These are phyloP conservation scores for Coemansia brasiliensis DNA, from an alignment of 192 early-diverging fungal species.

Conservation along the genomic window DNA sequence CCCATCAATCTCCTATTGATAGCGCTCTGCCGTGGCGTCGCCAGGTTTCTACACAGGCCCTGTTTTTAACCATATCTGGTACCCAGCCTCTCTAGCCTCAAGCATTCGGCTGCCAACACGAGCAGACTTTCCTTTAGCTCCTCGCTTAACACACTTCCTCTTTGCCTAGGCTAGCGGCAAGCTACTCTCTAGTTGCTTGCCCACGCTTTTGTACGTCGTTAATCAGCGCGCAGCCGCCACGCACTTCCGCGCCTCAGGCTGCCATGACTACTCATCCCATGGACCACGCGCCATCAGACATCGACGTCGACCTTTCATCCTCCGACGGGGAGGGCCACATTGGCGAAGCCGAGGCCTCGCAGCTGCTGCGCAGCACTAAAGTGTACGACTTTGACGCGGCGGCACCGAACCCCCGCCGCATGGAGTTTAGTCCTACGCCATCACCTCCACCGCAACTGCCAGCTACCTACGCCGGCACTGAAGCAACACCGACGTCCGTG, in stretches of 20 bases:
- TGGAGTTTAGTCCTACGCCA: constrained; percentile 55
- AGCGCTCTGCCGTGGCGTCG: constrained; percentile 7
- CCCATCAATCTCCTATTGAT: constrained; percentile 22
- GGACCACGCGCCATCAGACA: constrained; percentile 52
- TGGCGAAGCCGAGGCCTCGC: constrained; percentile 44
- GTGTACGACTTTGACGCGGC: constrained; percentile 32
- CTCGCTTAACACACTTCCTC: constrained; percentile 6
- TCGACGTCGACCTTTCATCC: constrained; percentile 54
- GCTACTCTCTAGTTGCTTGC: background rate
- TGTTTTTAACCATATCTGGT: background rate
- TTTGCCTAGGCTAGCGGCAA: background rate
- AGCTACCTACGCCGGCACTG: background rate
- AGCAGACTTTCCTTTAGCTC: background rate
- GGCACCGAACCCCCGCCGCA: constrained; percentile 30
- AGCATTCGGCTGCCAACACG: background rate
- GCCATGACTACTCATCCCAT: constrained; percentile 54
- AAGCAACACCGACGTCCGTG: constrained; percentile 1
- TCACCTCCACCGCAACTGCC: constrained; percentile 31
- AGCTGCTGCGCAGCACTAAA: constrained; percentile 30
- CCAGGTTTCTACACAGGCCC: background rate
- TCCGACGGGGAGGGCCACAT: constrained; percentile 31
- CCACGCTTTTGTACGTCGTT: constrained; percentile 8
- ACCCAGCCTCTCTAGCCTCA: background rate
- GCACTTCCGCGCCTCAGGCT: constrained; percentile 8
- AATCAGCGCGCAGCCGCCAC: constrained; percentile 46